Base-by-base conservation (phyloP, 345 rosid species). In the Citrus cavaleriei region DNA sequence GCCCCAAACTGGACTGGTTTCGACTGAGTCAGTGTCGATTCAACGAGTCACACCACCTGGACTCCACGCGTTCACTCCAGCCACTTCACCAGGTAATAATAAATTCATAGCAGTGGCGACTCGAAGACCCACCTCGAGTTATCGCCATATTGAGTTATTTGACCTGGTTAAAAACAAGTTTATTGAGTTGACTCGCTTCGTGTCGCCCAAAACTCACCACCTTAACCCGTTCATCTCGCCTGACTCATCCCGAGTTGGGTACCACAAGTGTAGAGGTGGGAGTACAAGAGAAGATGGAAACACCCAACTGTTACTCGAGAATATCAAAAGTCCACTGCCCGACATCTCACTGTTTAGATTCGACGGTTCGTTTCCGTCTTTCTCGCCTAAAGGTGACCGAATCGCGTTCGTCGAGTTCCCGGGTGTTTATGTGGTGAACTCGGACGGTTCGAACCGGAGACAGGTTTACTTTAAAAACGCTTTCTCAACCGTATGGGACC, bases 1-100 rank as follows among this genome's bases (percentile, higher is more conserved):
- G 19, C 90, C 93, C 63, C 68, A 75, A 25, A 32, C 68, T 1
- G 87, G 83, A 14, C 72, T 66, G 75, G 28, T 85, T 71, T 88
- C 80, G 16, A 60, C 63, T 0, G 90, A 89, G 21, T 84, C 90
- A 7, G 92, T 93, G 77, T 80, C 35, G 22, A 78, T 89, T 38
- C 82, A 84, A 55, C 89, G 98, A 64, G 88, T 95, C 73, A 95
- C 98, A 1, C 97, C 97, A 22, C 90, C 91, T 46, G 95, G 94
- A 22, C 84, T 93, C 42, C 98, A 93, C 76, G 92, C 88, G 27
- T 93, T 95, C 85, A 95, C 98, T n/a, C 98, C 98, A 7, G 98
- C 98, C 10, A 82, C 97, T 68, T 90, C 98, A 2, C 97, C 95
- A 40, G 91, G 89, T 66, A 95, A 95, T 84, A 7, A 86, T 24